phyloP scores from a whole-genome alignment of 352 stramenopile genomes.

The Peronosclerospora sorghi region DNA sequence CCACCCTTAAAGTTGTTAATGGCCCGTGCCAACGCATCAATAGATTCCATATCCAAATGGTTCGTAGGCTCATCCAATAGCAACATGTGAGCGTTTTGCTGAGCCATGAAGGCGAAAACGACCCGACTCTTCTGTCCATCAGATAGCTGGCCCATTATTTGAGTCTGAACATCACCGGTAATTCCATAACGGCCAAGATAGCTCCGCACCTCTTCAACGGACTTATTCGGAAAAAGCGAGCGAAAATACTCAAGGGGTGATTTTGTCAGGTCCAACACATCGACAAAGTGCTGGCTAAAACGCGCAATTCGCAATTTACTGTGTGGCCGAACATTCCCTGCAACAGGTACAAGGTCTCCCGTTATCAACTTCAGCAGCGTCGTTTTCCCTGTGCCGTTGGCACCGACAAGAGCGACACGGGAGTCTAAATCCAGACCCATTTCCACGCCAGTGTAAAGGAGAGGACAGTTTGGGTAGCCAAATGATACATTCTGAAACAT shows the following conservation, averaged over 20 bases:
- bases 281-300: conserved; percentile 98
- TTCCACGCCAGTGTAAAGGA: conserved; percentile 90
- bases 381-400: conserved; percentile 94
- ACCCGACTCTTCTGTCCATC: conserved; percentile 96
- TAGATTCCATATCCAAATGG: conserved; percentile 91
- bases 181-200: conserved; percentile 96
- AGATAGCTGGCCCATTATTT: conserved; percentile 93
- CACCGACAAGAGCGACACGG: conserved; percentile 93
- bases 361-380: conserved; percentile 98
- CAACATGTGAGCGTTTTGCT: conserved; percentile 95
- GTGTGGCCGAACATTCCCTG: conserved; percentile 93
- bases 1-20: conserved; percentile 97
- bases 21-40: conserved; percentile 94
- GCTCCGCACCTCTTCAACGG: conserved; percentile 89
- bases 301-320: conserved; percentile 92
- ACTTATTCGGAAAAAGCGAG: conserved; percentile 87
- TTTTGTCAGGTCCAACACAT: conserved; percentile 93
- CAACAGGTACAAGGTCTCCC: conserved; percentile 87
- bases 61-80: too few relatives aligned
- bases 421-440: conserved; percentile 96
- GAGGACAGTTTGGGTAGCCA: conserved; percentile 85
- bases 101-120: conserved; percentile 96
- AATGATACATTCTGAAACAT: conserved; percentile 97
- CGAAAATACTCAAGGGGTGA: conserved; percentile 96
- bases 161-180: conserved; percentile 91